Evolutionary conservation across 2,329 filamentous ascomycete genomes (phyloP).

Genomic region (Cladophialophora carrionii): DNA sequence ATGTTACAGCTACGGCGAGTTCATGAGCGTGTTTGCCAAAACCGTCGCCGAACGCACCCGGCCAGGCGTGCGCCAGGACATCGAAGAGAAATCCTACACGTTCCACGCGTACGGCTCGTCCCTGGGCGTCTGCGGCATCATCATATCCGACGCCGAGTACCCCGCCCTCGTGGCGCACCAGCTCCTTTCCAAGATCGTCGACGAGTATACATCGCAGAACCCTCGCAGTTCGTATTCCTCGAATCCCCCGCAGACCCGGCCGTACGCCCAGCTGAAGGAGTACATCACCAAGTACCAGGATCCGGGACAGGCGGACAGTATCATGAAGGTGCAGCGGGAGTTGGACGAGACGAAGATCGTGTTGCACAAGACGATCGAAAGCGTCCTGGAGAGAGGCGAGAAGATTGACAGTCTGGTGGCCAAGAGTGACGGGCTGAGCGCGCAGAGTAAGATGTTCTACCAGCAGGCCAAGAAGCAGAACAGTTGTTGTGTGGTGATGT

Average conservation of each 20-base stretch:
- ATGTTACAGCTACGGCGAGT: conserved; percentile 58
- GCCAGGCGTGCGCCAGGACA: conserved; percentile 79
- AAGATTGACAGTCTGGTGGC: conserved; percentile 93
- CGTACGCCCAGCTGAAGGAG: conserved; percentile 75
- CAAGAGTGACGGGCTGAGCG: conserved; percentile 88
- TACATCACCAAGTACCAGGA: conserved; percentile 59
- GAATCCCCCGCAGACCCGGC: conserved; percentile 55
- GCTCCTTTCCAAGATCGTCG: conserved; percentile 80
- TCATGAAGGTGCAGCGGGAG: conserved; percentile 94
- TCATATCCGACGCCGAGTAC: conserved; percentile 77
- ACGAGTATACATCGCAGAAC: conserved; percentile 81
- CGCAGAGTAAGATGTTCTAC: conserved; percentile 98
- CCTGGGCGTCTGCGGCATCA: conserved; percentile 74
- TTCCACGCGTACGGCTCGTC: conserved; percentile 78
- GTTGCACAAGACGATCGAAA: conserved; percentile 92
- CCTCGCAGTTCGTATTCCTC: conserved; percentile 69
- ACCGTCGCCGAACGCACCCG: conserved; percentile 83
- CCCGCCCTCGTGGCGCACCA: conserved; percentile 80
- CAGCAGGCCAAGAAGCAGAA: conserved; percentile 68
- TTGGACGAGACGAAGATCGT: conserved; percentile 97
- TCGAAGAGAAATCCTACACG: conserved; percentile 79
- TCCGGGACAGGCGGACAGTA: conserved; percentile 74
- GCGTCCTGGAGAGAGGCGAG: conserved; percentile 75
- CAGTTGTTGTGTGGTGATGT: conserved; percentile 63
- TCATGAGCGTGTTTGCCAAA: conserved; percentile 85